Evolutionary conservation across 345 rosid genomes (phyloP), one percentile per base, ranked within the genome.

Genomic region (Aquilaria sinensis): DNA sequence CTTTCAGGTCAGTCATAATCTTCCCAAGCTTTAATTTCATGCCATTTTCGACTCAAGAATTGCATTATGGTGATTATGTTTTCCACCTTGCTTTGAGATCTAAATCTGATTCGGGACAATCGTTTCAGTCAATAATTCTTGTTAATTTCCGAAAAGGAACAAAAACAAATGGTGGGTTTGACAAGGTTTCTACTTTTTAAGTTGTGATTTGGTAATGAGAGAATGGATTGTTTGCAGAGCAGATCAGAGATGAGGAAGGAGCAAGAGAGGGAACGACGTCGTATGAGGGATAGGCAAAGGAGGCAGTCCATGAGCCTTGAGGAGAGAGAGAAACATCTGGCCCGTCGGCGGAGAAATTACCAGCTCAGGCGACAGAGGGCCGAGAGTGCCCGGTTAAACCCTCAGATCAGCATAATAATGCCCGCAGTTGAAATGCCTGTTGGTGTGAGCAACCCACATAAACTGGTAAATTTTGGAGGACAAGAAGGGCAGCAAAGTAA

Each of bases 251-350:
- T 78, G 57, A 84, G 79, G 55, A 85, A 83, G 75, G 97, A 94
- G 70, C 89, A 82, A 52, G 96, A 94, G 51, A 81, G 89, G 50
- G 97, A 90, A 54, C 76, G 94, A 29, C 75, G 99, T 31, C 92
- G 99, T 63, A 67, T 82, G 45, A 69, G 91, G 54, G 97, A 90
- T 67, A 74, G 97, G 67, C 86, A 94, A 60, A 83, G 99, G 66
- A 80, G 97, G 67, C 95, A 85, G 54, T 83, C 91, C 30, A 94
- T 94, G 97, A 90, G 84, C 74, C 78, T 72, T 32, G 93, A 86
- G 48, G 96, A 94, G 75, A 85, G 87, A 72, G 97, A 94, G 53
- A 86, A 76, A 41, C 97, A 94, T 77, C 88, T 94, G 45, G 95
- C 97, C 53, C 65, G 96, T 57, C 95, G 99, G 14, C 92, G 99